Evolutionary conservation across 2,329 filamentous ascomycete genomes (phyloP), one percentile per base, ranked within the genome.

Genomic region (Botryotinia convoluta): DNA sequence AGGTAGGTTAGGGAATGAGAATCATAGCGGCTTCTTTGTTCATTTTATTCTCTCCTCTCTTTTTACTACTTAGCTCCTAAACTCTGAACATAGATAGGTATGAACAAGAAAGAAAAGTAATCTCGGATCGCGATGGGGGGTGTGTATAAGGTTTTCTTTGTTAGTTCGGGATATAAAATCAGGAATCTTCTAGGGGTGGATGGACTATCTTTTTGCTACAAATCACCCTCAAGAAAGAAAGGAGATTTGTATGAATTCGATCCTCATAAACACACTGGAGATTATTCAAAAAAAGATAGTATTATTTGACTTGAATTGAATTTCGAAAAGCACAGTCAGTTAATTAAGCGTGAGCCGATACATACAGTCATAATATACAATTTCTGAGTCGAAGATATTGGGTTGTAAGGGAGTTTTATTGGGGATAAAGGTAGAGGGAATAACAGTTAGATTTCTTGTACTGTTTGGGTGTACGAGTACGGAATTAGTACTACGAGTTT

Each of bases 191-290:
- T n/a, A n/a, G n/a, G n/a, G n/a, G n/a, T n/a, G n/a, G n/a, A n/a
- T n/a, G n/a, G 18, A 45, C 20, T 8, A 20, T 7, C 20, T 45
- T 22, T 20, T 45, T 45, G 44, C 7, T n/a, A n/a, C n/a, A n/a
- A n/a, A n/a, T n/a, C n/a, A n/a, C n/a, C n/a, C n/a, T n/a, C n/a
- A n/a, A n/a, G n/a, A n/a, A n/a, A n/a, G 18, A 45, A 45, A 22
- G 7, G 20, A 9, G 9, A 0, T 2, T 22, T 51, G 22, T 51
- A 0, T 26, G 8, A 7, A 10, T 5, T 4, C 22, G 22, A 26
- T 26, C 12, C 45, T 26, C 45, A 51, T 12, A 4, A 0, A 14
- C 10, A 26, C 2, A 51, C 0, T 10, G 9, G 9, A 51, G 1
- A 10, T 12, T 51, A 12, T 51, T 51, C 9, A 26, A 51, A 22